Percentiles rank a stretch among this genome's conserved stretches.
Conservation (phyloP, 2,329 filamentous ascomycete genomes). For the Microcyclospora pomicola region DNA sequence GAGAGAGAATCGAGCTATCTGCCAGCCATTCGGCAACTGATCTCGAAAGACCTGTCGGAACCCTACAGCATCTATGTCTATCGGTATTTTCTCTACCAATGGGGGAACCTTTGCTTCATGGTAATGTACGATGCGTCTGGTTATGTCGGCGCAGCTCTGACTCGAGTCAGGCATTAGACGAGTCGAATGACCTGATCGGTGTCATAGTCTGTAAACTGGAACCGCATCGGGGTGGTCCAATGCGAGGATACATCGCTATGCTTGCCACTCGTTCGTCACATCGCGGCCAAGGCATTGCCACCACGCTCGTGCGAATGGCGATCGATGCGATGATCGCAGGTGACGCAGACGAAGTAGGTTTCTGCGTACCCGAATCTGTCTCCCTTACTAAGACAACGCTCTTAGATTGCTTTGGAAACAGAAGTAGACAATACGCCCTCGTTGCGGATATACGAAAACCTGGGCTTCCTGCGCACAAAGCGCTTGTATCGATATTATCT, state of each 20-base stretch:
- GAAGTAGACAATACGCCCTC: slow-evolving; percentile 85
- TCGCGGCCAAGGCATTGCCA: slow-evolving; percentile 73
- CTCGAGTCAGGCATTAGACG: slow-evolving; percentile 32
- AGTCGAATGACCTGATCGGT: slow-evolving; percentile 57
- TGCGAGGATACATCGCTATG: slow-evolving; percentile 96
- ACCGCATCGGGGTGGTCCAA: slow-evolving; percentile 69
- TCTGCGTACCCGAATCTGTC: background rate
- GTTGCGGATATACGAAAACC: slow-evolving; percentile 80
- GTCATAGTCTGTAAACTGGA: slow-evolving; percentile 94
- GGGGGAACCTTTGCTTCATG: slow-evolving; percentile 95
- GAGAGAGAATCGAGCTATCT: slow-evolving; percentile 54
- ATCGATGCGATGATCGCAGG: slow-evolving; percentile 80
- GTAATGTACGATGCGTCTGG: slow-evolving; percentile 32
- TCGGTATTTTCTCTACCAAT: slow-evolving; percentile 94
- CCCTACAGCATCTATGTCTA: slow-evolving; percentile 99
- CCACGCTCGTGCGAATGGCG: slow-evolving; percentile 72
- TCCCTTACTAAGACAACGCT: background rate
- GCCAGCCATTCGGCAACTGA: slow-evolving; percentile 76
- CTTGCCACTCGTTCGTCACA: slow-evolving; percentile 73
- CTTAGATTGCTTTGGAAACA: slow-evolving; percentile 74
- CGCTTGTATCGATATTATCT: slow-evolving; percentile 89
- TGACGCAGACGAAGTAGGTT: slow-evolving; percentile 62
- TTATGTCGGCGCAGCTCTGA: background rate
- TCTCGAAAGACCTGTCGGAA: slow-evolving; percentile 91
- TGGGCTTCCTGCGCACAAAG: slow-evolving; percentile 87